These are phyloP conservation scores for Podila epicladia DNA, from an alignment of 192 early-diverging fungal species.

Conservation along the genomic window DNA sequence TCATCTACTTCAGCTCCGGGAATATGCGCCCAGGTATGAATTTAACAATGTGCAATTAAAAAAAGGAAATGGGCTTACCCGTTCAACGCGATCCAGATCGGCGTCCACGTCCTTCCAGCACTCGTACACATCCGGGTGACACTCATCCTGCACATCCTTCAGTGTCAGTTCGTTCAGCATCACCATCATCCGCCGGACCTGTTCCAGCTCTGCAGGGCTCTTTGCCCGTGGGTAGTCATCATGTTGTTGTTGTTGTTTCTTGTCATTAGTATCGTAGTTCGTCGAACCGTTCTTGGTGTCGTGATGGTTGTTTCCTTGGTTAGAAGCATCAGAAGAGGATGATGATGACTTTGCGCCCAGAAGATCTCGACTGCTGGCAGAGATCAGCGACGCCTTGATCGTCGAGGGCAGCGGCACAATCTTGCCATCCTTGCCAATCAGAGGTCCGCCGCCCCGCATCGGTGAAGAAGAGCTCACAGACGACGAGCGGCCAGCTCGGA, in stretches of 20 bases:
- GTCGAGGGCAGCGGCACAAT: constrained; percentile 35
- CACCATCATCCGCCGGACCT: constrained; percentile 40
- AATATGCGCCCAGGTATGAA: neutral
- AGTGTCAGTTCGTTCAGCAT: constrained; percentile 48
- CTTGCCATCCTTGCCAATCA: constrained; percentile 46
- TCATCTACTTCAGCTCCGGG: neutral
- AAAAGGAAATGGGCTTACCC: constrained; percentile 12
- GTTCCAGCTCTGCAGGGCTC: constrained; percentile 9
- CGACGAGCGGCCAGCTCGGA: constrained; percentile 35
- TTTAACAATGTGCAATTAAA: neutral
- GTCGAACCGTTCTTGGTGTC: neutral
- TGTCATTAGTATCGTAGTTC: constrained; percentile 5
- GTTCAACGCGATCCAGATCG: constrained; percentile 40
- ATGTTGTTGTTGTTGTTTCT: neutral
- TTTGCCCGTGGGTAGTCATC: neutral
- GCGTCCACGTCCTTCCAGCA: constrained; percentile 52
- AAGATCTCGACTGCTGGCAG: neutral
- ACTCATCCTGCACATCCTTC: constrained; percentile 46
- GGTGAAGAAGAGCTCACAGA: constrained; percentile 30
- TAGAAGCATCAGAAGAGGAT: neutral
- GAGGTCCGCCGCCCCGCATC: constrained; percentile 12
- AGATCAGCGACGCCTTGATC: constrained; percentile 34
- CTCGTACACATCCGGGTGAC: constrained; percentile 49
- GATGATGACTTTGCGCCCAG: neutral
- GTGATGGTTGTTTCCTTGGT: neutral